Percentiles rank a stretch among this genome's conserved stretches.
Conservation (phyloP, 345 rosid genomes). For the Sisymbrium irio region DNA sequence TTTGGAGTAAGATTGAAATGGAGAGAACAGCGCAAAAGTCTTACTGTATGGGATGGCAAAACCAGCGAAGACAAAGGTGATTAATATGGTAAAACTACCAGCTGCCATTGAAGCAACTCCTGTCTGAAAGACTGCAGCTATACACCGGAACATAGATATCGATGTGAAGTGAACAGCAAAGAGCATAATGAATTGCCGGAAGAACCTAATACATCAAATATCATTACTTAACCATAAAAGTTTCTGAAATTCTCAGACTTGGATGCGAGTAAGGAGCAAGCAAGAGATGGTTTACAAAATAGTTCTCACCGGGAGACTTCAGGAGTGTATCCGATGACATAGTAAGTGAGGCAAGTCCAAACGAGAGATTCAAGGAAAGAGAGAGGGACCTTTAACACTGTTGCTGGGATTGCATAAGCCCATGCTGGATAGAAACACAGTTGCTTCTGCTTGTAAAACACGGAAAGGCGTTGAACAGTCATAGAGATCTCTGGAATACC, state of each 20-base stretch:
- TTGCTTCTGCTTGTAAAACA: slow-evolving; percentile 92
- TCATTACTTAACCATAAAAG: not conserved
- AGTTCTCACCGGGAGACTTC: slow-evolving; percentile 56
- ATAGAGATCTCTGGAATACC: slow-evolving; percentile 73
- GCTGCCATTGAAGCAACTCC: slow-evolving; percentile 45
- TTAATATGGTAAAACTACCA: slow-evolving; percentile 45
- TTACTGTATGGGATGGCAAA: slow-evolving; percentile 61
- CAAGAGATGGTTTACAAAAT: not conserved
- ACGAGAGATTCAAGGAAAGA: slow-evolving; percentile 52
- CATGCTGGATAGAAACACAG: slow-evolving; percentile 79
- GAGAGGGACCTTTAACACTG: slow-evolving; percentile 80
- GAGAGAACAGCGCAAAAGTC: not conserved
- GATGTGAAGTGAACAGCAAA: slow-evolving; percentile 61
- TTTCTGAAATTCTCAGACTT: slow-evolving; percentile 1
- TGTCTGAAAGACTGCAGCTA: slow-evolving; percentile 63
- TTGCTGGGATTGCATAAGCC: slow-evolving; percentile 81
- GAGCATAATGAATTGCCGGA: slow-evolving; percentile 56
- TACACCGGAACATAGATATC: slow-evolving; percentile 64
- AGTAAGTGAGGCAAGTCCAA: slow-evolving; percentile 71
- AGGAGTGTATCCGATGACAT: slow-evolving; percentile 74
- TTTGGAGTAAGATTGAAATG: not conserved
- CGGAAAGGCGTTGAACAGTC: slow-evolving; percentile 76
- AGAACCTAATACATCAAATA: slow-evolving; percentile 50
- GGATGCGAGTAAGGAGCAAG: not conserved
- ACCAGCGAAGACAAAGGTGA: slow-evolving; percentile 55